Evolutionary conservation across 2,329 filamentous ascomycete species (phyloP).

Genomic region (Neonectria ditissima): DNA sequence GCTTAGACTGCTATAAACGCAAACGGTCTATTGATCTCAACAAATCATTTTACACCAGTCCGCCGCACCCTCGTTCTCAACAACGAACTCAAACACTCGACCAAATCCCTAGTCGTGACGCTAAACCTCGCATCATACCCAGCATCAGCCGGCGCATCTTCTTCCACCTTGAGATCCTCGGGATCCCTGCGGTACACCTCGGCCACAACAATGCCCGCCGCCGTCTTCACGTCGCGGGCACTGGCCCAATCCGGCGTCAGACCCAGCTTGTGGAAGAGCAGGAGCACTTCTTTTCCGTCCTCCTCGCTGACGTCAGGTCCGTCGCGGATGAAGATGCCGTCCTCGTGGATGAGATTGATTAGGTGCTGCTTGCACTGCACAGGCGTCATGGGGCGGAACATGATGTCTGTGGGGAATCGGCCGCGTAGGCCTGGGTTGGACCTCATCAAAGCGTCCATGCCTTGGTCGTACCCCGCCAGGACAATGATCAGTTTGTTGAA

Average conservation of each 20-base stretch:
- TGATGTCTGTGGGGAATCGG: neutral
- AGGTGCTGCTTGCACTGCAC: neutral
- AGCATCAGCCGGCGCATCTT: neutral
- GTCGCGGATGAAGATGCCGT: neutral
- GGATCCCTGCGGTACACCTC: neutral
- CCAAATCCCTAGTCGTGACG: neutral
- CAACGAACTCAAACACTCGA: neutral
- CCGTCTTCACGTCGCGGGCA: neutral
- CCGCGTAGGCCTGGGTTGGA: neutral
- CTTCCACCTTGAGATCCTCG: neutral
- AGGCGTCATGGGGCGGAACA: neutral
- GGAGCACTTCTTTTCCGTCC: neutral
- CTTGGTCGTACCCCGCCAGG: conserved; percentile 21
- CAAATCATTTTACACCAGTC: neutral
- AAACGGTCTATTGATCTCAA: neutral
- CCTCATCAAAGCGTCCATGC: conserved; percentile 11
- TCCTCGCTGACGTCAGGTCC: neutral
- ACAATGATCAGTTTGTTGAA: conserved; percentile 26
- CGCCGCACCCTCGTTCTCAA: neutral
- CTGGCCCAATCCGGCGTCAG: neutral
- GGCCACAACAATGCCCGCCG: neutral
- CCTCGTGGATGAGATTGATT: neutral
- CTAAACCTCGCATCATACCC: neutral
- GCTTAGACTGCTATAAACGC: too few species aligned
- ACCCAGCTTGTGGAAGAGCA: neutral